Conservation (phyloP, 768 basidiomycete species). For the Termitomyces bulborhizus region DNA sequence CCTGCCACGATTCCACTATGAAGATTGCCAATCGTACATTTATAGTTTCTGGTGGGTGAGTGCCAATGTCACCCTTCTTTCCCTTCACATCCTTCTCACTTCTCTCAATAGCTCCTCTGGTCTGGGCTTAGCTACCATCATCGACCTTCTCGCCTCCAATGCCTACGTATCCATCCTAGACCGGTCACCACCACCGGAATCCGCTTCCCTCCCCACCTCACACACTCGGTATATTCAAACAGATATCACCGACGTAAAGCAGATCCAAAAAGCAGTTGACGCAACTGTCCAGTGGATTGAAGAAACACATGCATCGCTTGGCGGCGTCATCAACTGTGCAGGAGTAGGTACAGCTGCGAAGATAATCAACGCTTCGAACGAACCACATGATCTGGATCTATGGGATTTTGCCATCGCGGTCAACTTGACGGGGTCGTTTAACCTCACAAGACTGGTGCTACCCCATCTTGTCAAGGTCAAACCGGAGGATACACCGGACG, state of each 20-base stretch:
- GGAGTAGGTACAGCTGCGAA: constrained; percentile 42
- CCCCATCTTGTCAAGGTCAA: constrained; percentile 43
- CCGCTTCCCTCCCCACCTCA: background rate
- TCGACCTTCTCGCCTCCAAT: constrained; percentile 31
- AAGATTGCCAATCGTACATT: constrained; percentile 47
- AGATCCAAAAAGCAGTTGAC: constrained; percentile 1
- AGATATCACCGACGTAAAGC: background rate
- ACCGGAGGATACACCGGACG: constrained; percentile 26
- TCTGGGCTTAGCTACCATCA: constrained; percentile 48
- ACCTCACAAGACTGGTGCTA: constrained; percentile 48
- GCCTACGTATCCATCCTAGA: background rate
- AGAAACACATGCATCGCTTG: constrained; percentile 35
- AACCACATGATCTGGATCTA: constrained; percentile 42
- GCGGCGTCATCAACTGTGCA: constrained; percentile 54
- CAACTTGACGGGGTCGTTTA: constrained; percentile 55
- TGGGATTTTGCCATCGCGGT: constrained; percentile 50
- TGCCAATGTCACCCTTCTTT: constrained; percentile 11
- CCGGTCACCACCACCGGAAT: background rate
- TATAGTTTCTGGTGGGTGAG: constrained; percentile 53
- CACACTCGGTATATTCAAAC: background rate
- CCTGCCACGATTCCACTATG: constrained; percentile 23
- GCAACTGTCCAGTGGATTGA: constrained; percentile 33
- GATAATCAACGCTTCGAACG: constrained; percentile 40
- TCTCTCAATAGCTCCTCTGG: constrained; percentile 41
- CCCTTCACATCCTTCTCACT: background rate